A percentile compares a stretch with the other conserved stretches of the same genome.
These are phyloP conservation scores for Cystofilobasidium ferigula DNA, from an alignment of 768 basidiomycete species.

Conservation along the genomic window DNA sequence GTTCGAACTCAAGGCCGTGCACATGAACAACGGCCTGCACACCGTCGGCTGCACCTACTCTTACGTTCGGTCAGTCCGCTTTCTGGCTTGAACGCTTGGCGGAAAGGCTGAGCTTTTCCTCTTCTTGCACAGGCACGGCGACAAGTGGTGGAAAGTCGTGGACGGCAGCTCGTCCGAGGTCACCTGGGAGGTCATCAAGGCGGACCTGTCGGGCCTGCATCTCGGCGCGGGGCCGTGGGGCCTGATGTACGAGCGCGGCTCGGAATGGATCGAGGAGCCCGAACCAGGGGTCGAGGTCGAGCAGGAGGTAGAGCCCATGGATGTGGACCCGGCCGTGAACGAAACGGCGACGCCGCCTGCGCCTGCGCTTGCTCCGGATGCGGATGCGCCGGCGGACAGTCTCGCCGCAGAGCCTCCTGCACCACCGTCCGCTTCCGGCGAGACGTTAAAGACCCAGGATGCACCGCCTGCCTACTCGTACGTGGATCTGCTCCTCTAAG, in stretches of 20 bases:
- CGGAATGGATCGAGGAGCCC: background rate
- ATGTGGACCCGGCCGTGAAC: no score
- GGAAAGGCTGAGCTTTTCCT: background rate
- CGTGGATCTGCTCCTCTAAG: no score
- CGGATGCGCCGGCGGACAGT: no score
- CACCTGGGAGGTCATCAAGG: background rate
- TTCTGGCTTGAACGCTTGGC: no score
- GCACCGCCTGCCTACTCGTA: no score
- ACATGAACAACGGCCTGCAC: constrained; percentile 5
- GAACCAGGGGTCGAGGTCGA: no score
- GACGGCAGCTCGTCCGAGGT: background rate
- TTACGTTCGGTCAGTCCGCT: background rate
- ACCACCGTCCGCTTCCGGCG: no score
- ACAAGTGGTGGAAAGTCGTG: background rate
- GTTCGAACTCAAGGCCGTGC: constrained; percentile 14
- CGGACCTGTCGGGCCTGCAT: background rate
- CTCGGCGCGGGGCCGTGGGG: background rate
- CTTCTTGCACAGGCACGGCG: background rate
- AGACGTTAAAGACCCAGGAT: no score
- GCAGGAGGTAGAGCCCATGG: no score
- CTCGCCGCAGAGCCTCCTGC: no score
- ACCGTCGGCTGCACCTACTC: background rate
- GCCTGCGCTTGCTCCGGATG: no score
- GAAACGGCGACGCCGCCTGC: no score
- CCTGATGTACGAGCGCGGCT: background rate